phyloP scores from a whole-genome alignment of 495 filamentous ascomycete genomes.

The Podospora bellae-mahoneyi region DNA sequence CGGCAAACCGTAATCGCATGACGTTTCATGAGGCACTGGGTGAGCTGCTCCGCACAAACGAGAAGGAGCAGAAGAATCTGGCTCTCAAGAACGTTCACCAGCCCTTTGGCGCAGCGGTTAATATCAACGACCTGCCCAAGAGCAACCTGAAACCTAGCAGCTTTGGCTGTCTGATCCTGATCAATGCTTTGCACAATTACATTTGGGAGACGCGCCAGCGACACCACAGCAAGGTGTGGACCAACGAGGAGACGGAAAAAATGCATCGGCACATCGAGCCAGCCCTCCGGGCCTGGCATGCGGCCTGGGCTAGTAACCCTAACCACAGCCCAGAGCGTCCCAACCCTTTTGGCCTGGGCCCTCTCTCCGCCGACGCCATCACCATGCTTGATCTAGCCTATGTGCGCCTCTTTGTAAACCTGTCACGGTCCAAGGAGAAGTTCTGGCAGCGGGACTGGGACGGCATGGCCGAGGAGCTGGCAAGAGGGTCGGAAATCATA shows the following conservation, averaged over 20 bases:
- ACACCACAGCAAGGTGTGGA: constrained; percentile 88
- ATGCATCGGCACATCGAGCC: constrained; percentile 98
- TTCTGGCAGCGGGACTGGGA: constrained; percentile 96
- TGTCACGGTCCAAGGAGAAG: constrained; percentile 85
- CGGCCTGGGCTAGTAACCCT: constrained; percentile 85
- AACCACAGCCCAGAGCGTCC: constrained; percentile 85
- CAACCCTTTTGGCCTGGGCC: constrained; percentile 83
- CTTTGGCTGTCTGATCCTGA: constrained; percentile 88
- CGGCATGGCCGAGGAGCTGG: constrained; percentile 85
- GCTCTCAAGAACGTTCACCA: constrained; percentile 42
- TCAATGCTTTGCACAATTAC: constrained; percentile 95
- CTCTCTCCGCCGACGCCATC: constrained; percentile 89
- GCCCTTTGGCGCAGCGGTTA: constrained; percentile 43
- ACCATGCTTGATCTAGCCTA: constrained; percentile 94
- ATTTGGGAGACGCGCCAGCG: constrained; percentile 96
- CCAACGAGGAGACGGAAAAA: constrained; percentile 83
- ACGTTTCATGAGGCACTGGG: constrained; percentile 76
- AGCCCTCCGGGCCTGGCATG: constrained; percentile 90
- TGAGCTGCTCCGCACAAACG: constrained; percentile 73
- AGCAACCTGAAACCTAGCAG: constrained; percentile 81
- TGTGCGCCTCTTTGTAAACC: constrained; percentile 87
- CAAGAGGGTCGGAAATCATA: constrained; percentile 67
- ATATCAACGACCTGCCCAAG: constrained; percentile 50
- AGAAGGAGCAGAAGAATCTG: constrained; percentile 55
- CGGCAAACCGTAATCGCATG: constrained; percentile 61